A percentile compares a stretch with the other conserved stretches of the same genome.
Evolutionary conservation across 2,329 filamentous ascomycete genomes (phyloP).

Genomic region (Colletotrichum sp.): DNA sequence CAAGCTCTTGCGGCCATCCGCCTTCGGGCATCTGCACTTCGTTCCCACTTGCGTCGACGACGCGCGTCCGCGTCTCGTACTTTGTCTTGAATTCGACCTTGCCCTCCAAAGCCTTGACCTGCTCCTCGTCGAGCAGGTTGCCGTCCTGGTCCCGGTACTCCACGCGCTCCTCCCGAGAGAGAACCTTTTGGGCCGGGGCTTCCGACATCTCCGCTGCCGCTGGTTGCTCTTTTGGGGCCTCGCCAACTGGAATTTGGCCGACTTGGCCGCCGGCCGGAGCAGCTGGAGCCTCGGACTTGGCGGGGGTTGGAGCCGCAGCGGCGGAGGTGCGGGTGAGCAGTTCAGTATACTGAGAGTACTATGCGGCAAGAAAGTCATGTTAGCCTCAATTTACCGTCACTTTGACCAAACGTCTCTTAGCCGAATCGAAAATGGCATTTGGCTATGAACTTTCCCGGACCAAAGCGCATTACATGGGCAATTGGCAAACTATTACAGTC

Average conservation of each 20-base stretch:
- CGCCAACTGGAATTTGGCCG: constrained; percentile 29
- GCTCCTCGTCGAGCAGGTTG: constrained; percentile 82
- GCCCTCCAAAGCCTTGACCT: constrained; percentile 84
- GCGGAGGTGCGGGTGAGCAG: constrained; percentile 3
- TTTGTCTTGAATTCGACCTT: constrained; percentile 96
- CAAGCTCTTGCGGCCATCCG: constrained; percentile 35
- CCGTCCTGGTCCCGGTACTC: constrained; percentile 96
- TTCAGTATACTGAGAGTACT: constrained; percentile 21
- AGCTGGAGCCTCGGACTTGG: constrained; percentile 12
- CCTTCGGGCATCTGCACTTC: constrained; percentile 63
- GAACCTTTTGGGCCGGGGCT: constrained; percentile 54
- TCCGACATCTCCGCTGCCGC: constrained; percentile 48
- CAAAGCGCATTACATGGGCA: background rate
- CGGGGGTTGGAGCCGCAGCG: background rate
- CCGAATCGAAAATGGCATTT: constrained; percentile 10
- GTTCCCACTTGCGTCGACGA: constrained; percentile 81
- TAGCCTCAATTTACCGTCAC: background rate
- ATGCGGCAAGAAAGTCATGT: background rate
- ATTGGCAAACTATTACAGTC: background rate
- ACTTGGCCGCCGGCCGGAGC: constrained; percentile 18
- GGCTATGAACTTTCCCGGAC: background rate
- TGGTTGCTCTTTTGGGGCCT: constrained; percentile 28
- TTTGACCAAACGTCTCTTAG: background rate
- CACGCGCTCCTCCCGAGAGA: constrained; percentile 76
- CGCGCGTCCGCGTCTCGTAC: constrained; percentile 90